Conservation (phyloP, 2,329 filamentous ascomycete genomes). For the Fusarium pseudoanthophilum region DNA sequence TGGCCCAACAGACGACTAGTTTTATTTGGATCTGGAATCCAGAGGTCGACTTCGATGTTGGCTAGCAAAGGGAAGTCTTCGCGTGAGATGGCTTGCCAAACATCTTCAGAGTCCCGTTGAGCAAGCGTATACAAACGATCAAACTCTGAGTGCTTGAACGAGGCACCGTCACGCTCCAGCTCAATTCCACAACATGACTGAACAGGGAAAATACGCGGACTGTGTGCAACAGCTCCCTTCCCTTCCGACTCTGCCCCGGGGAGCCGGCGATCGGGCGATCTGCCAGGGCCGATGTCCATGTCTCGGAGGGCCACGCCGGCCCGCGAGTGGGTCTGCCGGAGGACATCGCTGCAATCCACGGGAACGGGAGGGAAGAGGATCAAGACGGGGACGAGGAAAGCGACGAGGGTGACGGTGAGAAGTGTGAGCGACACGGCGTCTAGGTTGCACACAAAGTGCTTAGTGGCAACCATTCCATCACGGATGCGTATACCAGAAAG, state of each 20-base stretch:
- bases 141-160: constrained; percentile 77
- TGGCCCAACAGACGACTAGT: constrained; percentile 61
- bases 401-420: constrained; percentile 56
- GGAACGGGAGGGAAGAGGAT: constrained; percentile 66
- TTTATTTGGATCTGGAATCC: constrained; percentile 73
- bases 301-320: constrained; percentile 55
- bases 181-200: constrained; percentile 86
- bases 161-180: constrained; percentile 70
- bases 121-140: constrained; percentile 88
- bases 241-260: constrained; percentile 37
- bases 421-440: constrained; percentile 52
- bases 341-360: constrained; percentile 63
- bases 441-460: constrained; percentile 39
- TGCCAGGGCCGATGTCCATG: constrained; percentile 52
- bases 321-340: constrained; percentile 64
- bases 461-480: constrained; percentile 27
- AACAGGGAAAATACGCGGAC: constrained; percentile 82
- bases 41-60: constrained; percentile 73
- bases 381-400: constrained; percentile 65
- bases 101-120: constrained; percentile 57
- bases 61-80: constrained; percentile 77
- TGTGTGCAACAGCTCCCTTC: constrained; percentile 57
- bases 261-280: constrained; percentile 34
- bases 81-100: constrained; percentile 79
- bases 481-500: constrained; percentile 26